Percentiles rank a stretch among this genome's conserved stretches.
Evolutionary conservation across 371 early-diverging fungal species (phyloP).

Genomic region (Basidiobolus meristosporus): DNA sequence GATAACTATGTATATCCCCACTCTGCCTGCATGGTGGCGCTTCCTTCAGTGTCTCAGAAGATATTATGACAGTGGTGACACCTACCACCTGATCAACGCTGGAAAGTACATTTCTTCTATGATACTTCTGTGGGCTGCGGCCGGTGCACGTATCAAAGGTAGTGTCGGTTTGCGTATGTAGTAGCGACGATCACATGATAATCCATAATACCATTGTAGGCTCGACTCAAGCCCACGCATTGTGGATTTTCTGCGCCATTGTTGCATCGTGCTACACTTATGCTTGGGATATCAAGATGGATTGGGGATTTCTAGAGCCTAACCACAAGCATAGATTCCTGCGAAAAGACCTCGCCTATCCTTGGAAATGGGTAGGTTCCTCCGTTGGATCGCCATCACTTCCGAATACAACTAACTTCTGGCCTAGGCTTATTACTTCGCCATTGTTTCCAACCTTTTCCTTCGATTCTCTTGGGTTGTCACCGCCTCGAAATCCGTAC

Average conservation of each 20-base stretch:
- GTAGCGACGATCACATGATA: too few species aligned
- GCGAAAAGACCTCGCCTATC: slow-evolving; percentile 38
- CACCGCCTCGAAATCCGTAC: slow-evolving; percentile 4
- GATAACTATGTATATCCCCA: slow-evolving; percentile 30
- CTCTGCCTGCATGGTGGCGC: slow-evolving; percentile 17
- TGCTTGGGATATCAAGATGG: slow-evolving; percentile 74
- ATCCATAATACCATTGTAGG: too few species aligned
- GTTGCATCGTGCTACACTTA: slow-evolving; percentile 39
- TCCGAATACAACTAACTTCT: too few species aligned
- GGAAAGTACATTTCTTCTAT: too few species aligned
- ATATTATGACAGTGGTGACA: slow-evolving; percentile 17
- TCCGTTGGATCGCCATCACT: too few species aligned
- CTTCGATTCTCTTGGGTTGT: slow-evolving; percentile 61
- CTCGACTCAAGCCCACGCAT: too few species aligned
- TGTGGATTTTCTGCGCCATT: slow-evolving; percentile 33
- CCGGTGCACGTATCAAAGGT: too few species aligned
- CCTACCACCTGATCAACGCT: too few species aligned
- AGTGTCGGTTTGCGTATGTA: too few species aligned
- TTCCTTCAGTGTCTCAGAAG: slow-evolving; percentile 30
- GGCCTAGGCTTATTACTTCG: slow-evolving; percentile 58
- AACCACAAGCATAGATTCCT: slow-evolving; percentile 30
- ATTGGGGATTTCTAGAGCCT: slow-evolving; percentile 62
- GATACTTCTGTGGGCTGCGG: too few species aligned
- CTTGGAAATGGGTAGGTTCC: slow-evolving; percentile 9
- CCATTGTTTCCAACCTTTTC: slow-evolving; percentile 38